Base-by-base conservation (phyloP, 495 filamentous ascomycete species). In the Penicillium soppii region DNA sequence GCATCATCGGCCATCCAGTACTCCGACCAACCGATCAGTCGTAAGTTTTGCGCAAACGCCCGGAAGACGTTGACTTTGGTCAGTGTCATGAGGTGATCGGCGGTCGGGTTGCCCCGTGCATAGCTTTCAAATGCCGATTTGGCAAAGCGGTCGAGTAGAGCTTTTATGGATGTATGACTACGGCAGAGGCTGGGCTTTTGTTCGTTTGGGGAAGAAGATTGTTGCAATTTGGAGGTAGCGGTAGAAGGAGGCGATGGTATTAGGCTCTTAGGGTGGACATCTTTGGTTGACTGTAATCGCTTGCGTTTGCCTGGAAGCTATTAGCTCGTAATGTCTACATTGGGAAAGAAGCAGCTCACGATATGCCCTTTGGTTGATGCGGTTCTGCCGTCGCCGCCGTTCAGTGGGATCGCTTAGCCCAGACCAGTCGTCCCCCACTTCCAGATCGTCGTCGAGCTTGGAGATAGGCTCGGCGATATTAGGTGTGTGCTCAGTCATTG, bases 61-160 rank as follows among this genome's bases (percentile, higher is more conserved):
- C 71, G 69, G 54, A 71, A 73, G 44, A 74, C 66, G 41, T 77
- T 77, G 36, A 72, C 54, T 56, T 70, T 67, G 33, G 65, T 64
- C 33, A 77, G 61, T 7, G 61, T 66, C n/a, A 75, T 54, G 13
- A 77, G 71, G 40, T 74, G 68, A 45, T 75, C 72, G 36, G 67
- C 37, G 32, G 63, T 56, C 1, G 70, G 69, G 41, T 56, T 58
- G 13, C 66, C 64, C 13, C 54, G 53, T 22, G 61, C 52, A 42
- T 68, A 71, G 53, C 61, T 67, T 37, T 65, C 49, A 23, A 60
- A 58, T 21, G 67, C 67, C n/a, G 52, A 39, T 23, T 52, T 41
- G 50, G 63, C 65, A 54, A 71, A 68, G 23, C 43, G 33, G 5
- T 52, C 27, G 15, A 67, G 57, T 20, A 69, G 7, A 12, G 16